phyloP scores from a whole-genome alignment of 2,329 filamentous ascomycete genomes.

The Fusarium phyllophilum region DNA sequence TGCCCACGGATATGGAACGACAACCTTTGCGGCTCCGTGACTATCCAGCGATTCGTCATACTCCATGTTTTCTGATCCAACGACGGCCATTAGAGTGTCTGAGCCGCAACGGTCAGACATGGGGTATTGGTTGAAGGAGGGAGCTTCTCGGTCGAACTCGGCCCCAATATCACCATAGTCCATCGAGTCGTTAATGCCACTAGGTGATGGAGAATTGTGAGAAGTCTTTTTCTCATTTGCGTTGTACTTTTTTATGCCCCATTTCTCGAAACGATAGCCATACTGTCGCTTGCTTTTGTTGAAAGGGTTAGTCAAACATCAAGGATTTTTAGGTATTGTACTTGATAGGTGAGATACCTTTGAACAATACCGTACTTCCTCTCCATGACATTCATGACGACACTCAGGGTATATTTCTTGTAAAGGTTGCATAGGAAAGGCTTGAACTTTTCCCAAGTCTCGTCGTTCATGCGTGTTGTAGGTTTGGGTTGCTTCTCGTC shows the following conservation, averaged over 20 bases:
- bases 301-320: not conserved
- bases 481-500: slow-evolving; percentile 26
- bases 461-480: slow-evolving; percentile 39
- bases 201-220: not conserved
- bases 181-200: slow-evolving; percentile 7
- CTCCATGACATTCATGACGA: slow-evolving; percentile 37
- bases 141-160: not conserved
- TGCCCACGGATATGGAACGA: slow-evolving; percentile 29
- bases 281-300: slow-evolving; percentile 45
- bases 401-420: slow-evolving; percentile 31
- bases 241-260: slow-evolving; percentile 44
- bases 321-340: not conserved
- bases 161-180: slow-evolving; percentile 1
- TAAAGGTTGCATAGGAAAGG: slow-evolving; percentile 35
- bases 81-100: not conserved
- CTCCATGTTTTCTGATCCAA: slow-evolving; percentile 12
- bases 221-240: slow-evolving; percentile 26
- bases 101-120: not conserved
- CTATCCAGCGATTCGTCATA: not conserved
- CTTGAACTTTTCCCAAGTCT: slow-evolving; percentile 36
- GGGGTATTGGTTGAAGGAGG: not conserved
- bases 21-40: not conserved
- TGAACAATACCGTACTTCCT: slow-evolving; percentile 26
- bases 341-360: slow-evolving; percentile 28
- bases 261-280: slow-evolving; percentile 45